Base-by-base conservation (phyloP, 768 basidiomycete genomes). In the Mycena rosella region DNA sequence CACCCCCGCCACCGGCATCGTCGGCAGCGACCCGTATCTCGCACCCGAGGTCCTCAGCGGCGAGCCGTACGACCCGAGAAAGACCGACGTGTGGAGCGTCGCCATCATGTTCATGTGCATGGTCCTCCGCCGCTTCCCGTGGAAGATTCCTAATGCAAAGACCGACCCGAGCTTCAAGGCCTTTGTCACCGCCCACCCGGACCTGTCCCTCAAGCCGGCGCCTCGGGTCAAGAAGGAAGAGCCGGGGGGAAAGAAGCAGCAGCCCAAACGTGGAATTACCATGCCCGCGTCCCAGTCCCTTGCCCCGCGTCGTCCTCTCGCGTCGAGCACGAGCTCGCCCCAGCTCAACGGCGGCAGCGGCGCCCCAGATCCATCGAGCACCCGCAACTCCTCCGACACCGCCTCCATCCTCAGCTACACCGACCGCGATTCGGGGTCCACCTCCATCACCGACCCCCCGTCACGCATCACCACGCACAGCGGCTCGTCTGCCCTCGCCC, bases 51-150 rank as follows among this genome's bases (percentile, higher is more conserved):
- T 99, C 18, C 87, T 99, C 63, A 83, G 78, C 34, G 87, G 88
- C 60, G 88, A 92, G 51, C 83, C 83, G 14, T 99, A 99, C 80
- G 98, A 99, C 78, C 97, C 98, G 15, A 87, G 96, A 75, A 95
- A 98, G 83, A 95, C 96, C 17, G 98, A 99, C 78, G 98, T 99
- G 27, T 99, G 98, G 98, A 94, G 93, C 73, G 91, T 97, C 40
- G 98, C 95, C 60, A 95, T 99, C 79, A 99, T 99, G 75, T 98
- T 99, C 84, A 89, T 99, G 85, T 99, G 98, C 84, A 99, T 99
- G 98, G 85, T 98, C 70, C 88, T 99, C 36, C 88, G 97, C 59
- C 88, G 98, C 57, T 99, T 99, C 85, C 98, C 98, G 6, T 99
- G 98, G 98, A 99, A 96, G 79, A 93, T 99, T 63, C 97, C 98